phyloP scores from a whole-genome alignment of 768 basidiomycete genomes.

The Tricholoma saponaceum region DNA sequence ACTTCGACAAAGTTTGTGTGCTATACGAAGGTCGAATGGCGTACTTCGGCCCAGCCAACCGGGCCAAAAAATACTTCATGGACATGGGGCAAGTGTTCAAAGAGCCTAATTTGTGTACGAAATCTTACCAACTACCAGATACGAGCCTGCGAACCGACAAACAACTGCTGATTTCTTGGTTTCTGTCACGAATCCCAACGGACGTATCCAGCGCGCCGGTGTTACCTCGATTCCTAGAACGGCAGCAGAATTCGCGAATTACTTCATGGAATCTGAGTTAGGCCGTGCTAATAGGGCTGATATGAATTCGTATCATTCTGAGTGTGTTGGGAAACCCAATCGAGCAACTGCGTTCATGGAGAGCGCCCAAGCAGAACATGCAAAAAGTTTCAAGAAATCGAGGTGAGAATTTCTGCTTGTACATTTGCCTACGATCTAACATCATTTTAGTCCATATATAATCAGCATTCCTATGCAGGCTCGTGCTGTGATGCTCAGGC shows the following conservation, averaged over 20 bases:
- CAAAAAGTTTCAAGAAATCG: slow-evolving; percentile 35
- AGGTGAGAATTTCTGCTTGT: slow-evolving; percentile 19
- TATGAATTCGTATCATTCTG: slow-evolving; percentile 38
- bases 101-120: background rate
- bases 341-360: slow-evolving; percentile 37
- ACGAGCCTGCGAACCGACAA: slow-evolving; percentile 55
- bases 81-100: slow-evolving; percentile 40
- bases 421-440: background rate
- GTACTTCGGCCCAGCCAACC: slow-evolving; percentile 65
- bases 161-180: slow-evolving; percentile 67
- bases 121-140: slow-evolving; percentile 23
- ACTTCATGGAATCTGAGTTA: slow-evolving; percentile 37
- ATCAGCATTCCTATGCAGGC: slow-evolving; percentile 43
- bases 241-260: no score
- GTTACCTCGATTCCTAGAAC: slow-evolving; percentile 45
- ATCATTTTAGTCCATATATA: slow-evolving; percentile 34
- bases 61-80: slow-evolving; percentile 69
- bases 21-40: slow-evolving; percentile 71
- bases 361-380: slow-evolving; percentile 49
- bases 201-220: slow-evolving; percentile 48
- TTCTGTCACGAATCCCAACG: slow-evolving; percentile 57
- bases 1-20: slow-evolving; percentile 80
- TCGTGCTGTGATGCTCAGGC: slow-evolving; percentile 38
- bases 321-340: slow-evolving; percentile 42
- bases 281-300: slow-evolving; percentile 41